A percentile compares a stretch with the other conserved stretches of the same genome.
Evolutionary conservation across 441 rosid species (phyloP).

Genomic region (Isatis lusitanica): DNA sequence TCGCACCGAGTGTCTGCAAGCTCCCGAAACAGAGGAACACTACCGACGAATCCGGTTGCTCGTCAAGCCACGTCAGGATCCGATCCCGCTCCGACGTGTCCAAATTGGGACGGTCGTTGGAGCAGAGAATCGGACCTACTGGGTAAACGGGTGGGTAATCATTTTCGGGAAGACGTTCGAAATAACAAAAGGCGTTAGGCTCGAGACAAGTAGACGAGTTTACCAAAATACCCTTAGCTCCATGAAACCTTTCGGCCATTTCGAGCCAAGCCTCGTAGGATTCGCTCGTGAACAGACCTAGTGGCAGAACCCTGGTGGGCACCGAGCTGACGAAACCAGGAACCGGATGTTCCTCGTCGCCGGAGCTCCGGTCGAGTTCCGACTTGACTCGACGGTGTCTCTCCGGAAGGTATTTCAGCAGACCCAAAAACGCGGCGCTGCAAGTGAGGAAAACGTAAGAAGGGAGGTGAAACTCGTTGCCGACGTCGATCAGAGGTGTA

Average conservation of each 20-base stretch:
- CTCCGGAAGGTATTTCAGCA: slow-evolving; percentile 33
- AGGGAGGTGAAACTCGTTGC: slow-evolving; percentile 34
- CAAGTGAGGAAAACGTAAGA: slow-evolving; percentile 39
- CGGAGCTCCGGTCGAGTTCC: neutral
- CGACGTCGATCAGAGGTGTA: slow-evolving; percentile 34
- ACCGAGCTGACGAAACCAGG: slow-evolving; percentile 36
- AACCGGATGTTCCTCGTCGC: slow-evolving; percentile 16
- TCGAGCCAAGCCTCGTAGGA: slow-evolving; percentile 24
- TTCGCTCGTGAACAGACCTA: slow-evolving; percentile 9
- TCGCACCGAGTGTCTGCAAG: neutral
- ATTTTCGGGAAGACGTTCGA: neutral
- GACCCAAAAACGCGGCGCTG: slow-evolving; percentile 33
- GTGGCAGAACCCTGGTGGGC: slow-evolving; percentile 36
- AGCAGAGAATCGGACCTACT: slow-evolving; percentile 50
- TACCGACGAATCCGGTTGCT: neutral
- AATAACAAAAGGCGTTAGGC: slow-evolving; percentile 26
- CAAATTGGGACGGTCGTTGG: slow-evolving; percentile 26
- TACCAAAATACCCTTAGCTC: slow-evolving; percentile 41
- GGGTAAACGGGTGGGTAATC: slow-evolving; percentile 38
- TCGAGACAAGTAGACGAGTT: slow-evolving; percentile 36
- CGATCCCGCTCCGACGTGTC: neutral
- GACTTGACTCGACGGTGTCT: slow-evolving; percentile 19
- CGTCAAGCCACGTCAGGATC: slow-evolving; percentile 4
- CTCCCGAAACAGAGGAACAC: slow-evolving; percentile 12
- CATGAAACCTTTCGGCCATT: slow-evolving; percentile 34